Conservation (phyloP, 345 rosid species). For the Geranium brycei region DNA sequence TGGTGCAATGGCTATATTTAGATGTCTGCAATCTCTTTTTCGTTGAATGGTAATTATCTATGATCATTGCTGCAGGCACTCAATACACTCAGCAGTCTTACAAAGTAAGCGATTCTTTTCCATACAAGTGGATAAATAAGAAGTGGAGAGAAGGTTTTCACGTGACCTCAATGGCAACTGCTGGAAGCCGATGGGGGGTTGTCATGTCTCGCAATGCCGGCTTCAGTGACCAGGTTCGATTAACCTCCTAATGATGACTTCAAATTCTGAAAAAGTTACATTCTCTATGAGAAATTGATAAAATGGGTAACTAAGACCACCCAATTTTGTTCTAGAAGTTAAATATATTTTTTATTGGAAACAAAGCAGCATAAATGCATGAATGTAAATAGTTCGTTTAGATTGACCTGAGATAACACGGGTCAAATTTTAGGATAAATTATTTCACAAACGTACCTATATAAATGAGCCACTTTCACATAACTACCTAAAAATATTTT, state of each 20-base stretch:
- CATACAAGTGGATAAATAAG: constrained; percentile 95
- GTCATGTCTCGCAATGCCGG: constrained; percentile 99
- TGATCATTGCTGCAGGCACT: constrained; percentile 44
- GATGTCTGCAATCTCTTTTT: background rate
- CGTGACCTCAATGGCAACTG: constrained; percentile 97
- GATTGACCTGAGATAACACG: no score
- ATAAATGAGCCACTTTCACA: no score
- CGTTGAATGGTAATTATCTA: background rate
- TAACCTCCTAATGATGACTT: background rate
- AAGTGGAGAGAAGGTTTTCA: constrained; percentile 99
- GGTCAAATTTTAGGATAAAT: no score
- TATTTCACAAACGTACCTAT: no score
- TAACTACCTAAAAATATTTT: no score
- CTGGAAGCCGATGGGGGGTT: constrained; percentile 92
- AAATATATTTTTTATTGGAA: no score
- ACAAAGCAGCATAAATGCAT: no score
- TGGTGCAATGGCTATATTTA: background rate
- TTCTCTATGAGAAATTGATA: background rate
- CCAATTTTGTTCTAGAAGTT: no score
- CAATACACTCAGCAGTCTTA: constrained; percentile 85
- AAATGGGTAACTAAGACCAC: no score
- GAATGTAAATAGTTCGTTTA: no score
- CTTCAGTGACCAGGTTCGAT: constrained; percentile 69
- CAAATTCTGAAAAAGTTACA: no score
- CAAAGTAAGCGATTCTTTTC: constrained; percentile 91